These are phyloP conservation scores for Paecilomyces fulvus DNA, from an alignment of 2,329 filamentous ascomycete genomes.

Conservation along the genomic window DNA sequence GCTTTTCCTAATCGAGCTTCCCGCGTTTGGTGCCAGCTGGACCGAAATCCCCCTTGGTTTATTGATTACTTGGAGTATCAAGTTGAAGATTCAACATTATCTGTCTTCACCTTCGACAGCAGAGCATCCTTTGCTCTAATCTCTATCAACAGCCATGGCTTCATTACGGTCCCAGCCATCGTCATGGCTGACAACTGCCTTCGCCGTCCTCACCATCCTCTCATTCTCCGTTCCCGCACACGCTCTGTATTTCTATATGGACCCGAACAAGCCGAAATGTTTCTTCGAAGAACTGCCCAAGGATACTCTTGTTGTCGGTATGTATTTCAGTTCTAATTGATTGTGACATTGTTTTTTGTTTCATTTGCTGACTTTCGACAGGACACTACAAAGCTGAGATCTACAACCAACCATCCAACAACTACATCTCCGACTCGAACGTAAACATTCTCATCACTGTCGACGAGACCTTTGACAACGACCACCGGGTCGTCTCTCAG, in stretches of 20 bases:
- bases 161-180: slow-evolving; percentile 20
- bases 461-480: slow-evolving; percentile 93
- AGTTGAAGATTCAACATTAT: slow-evolving; percentile 2
- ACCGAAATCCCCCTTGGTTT: slow-evolving; percentile 8
- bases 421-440: slow-evolving; percentile 65
- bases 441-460: slow-evolving; percentile 85
- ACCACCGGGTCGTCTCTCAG: slow-evolving; percentile 91
- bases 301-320: slow-evolving; percentile 88
- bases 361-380: slow-evolving; percentile 19
- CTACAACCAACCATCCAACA: slow-evolving; percentile 60
- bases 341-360: not conserved
- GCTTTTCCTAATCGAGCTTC: slow-evolving; percentile 1
- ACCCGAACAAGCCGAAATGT: slow-evolving; percentile 77
- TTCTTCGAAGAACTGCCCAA: slow-evolving; percentile 98
- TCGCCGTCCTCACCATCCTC: slow-evolving; percentile 60
- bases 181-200: slow-evolving; percentile 34
- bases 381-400: slow-evolving; percentile 82
- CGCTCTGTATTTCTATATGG: slow-evolving; percentile 92
- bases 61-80: not conserved
- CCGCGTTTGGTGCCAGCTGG: slow-evolving; percentile 8
- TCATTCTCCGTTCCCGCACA: slow-evolving; percentile 55
- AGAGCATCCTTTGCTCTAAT: not conserved
- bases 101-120: not conserved
- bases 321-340: slow-evolving; percentile 13
- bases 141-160: slow-evolving; percentile 21